Conservation (phyloP, 192 early-diverging fungal species). For the Rhizophagus prolifer region DNA sequence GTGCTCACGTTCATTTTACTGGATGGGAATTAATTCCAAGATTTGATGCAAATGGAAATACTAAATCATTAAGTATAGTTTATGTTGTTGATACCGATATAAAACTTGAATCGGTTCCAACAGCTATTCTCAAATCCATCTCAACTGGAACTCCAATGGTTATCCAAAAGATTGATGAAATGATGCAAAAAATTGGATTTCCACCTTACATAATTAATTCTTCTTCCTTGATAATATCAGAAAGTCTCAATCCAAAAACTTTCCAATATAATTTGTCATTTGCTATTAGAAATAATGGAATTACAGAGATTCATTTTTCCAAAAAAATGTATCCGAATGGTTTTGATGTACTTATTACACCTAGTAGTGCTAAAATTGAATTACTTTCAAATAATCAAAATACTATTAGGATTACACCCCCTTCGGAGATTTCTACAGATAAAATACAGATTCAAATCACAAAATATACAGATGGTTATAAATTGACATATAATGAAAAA, state of each 20-base stretch:
- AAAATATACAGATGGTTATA: not conserved
- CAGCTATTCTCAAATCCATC: conserved; percentile 43
- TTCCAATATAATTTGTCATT: conserved; percentile 45
- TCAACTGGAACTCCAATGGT: conserved; percentile 48
- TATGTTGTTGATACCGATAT: conserved; percentile 55
- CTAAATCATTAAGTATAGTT: conserved; percentile 38
- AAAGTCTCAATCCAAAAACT: conserved; percentile 41
- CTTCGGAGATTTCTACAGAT: not conserved
- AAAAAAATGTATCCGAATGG: conserved; percentile 46
- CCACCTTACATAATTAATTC: conserved; percentile 55
- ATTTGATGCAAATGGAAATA: conserved; percentile 43
- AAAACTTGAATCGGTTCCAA: conserved; percentile 42
- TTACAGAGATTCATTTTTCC: conserved; percentile 48
- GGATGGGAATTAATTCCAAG: conserved; percentile 53
- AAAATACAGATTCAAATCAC: not conserved
- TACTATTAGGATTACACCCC: not conserved
- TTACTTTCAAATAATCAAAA: not conserved
- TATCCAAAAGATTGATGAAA: conserved; percentile 43
- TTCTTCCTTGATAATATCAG: conserved; percentile 44
- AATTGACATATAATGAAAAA: conserved; percentile 3
- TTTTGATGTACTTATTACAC: conserved; percentile 44
- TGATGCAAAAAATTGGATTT: conserved; percentile 46
- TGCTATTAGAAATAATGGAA: conserved; percentile 37
- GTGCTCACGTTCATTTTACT: conserved; percentile 42
- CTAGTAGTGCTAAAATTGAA: conserved; percentile 38